Evolutionary conservation across 176 grass and related monocot genomes (phyloP), one percentile per base, ranked within the genome.

Genomic region (Aegilops umbellulata): DNA sequence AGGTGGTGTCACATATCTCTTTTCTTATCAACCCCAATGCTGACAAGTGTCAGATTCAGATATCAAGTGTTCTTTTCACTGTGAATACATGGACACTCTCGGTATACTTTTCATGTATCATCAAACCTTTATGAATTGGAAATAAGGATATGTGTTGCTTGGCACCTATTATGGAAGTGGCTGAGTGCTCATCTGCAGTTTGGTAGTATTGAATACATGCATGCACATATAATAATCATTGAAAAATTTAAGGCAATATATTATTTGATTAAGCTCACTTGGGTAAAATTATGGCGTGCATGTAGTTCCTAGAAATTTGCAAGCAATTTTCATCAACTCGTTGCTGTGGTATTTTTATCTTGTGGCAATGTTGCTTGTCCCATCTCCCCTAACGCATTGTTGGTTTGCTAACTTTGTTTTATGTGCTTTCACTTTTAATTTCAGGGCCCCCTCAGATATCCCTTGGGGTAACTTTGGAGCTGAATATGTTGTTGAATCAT

Each of bases 401-500:
- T 80, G 14, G 57, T 84, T 80, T 55, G 17, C 49, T 68, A 38
- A 77, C 31, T 34, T 62, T 20, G 22, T 77, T 39, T 76, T 63
- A 53, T 69, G 63, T 27, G 5, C 12, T 64, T 31, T 57, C 51
- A 78, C 65, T 32, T 70, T 86, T 16, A 53, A 69, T 65, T 76
- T 46, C 90, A 97, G 94, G 87, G 90, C 94, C 75, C 94, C 94
- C 55, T 89, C 94, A 53, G 90, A 91, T 38, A 94, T 97, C 53
- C 90, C 94, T 60, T 97, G 94, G 94, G 83, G 89, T 46, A 87
- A 88, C 88, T 89, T 91, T 60, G 92, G 92, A 87, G 94, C 44
- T 64, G 92, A 94, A 46, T 97, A 87, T 83, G 88, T 97, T 76
- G 86, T 94, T 81, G 94, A 97, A 87, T 94, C 94, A 86, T 97